Base-by-base conservation (phyloP, 2,329 filamentous ascomycete species). In the Xylariales sp. region DNA sequence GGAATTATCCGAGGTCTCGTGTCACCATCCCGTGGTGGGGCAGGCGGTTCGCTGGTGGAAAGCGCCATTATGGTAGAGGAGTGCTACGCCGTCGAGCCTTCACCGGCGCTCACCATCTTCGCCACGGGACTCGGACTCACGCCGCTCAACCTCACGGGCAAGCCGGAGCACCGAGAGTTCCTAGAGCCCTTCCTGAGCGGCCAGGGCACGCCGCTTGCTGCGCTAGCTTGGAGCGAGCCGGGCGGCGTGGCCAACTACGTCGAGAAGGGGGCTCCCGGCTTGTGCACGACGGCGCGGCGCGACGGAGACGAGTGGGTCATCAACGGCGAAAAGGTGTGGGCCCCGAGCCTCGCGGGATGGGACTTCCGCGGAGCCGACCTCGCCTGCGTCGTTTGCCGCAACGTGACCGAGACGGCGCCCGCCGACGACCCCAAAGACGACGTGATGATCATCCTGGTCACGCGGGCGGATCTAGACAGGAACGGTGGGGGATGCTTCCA, bases 271-370 rank as follows among this genome's bases (percentile, higher is more conserved):
- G 68, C 60, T 0, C 55, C 54, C 4, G 72, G 74, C 0, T 52
- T 78, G 25, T 55, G 63, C 31, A 76, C 72, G 4, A 72, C 67
- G 2, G 73, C 73, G 1, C 54, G 55, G 15, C 50, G 51, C 8
- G 67, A 74, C n/a, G 70, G 67, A 0, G 63, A 72, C 24, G 61
- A 69, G 29, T 77, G 69, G 66, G 49, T 76, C 3, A 46, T 78
- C 18, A 69, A 67, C 47, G 74, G 74, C 4, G 73, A 77, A 45
- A 76, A 78, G 65, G 41, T 74, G 27, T 78, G 74, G 73, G 69
- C 73, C 10, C 74, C 72, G 2, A 78, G 76, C 48, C 63, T 60
- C 36, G 66, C 61, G 1, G 73, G 74, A 12, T 78, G 71, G 72
- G 73, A 77, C 41, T 61, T 63, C 28, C 57, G 59, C 37, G 73